Conservation (phyloP, 495 filamentous ascomycete genomes). For the Penicillium odoratum region DNA sequence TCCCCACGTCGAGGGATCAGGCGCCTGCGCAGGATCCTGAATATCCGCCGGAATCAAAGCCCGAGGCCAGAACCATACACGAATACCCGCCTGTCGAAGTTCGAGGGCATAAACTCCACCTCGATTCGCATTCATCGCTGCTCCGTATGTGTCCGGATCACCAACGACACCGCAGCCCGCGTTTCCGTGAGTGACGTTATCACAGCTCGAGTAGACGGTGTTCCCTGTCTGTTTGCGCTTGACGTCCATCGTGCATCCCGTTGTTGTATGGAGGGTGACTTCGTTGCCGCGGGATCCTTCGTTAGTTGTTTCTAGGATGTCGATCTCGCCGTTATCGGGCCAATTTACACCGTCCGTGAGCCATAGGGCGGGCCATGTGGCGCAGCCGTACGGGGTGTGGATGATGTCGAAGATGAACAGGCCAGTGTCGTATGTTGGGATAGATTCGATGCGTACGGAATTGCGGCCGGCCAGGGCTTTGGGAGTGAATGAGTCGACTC, state of each 20-base stretch:
- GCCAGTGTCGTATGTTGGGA: slow-evolving; percentile 46
- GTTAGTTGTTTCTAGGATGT: slow-evolving; percentile 50
- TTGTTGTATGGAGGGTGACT: slow-evolving; percentile 46
- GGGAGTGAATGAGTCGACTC: slow-evolving; percentile 49
- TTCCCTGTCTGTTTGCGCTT: slow-evolving; percentile 44
- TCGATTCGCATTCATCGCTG: slow-evolving; percentile 44
- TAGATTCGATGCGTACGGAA: slow-evolving; percentile 57
- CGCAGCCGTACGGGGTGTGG: slow-evolving; percentile 51
- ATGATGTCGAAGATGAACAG: slow-evolving; percentile 59
- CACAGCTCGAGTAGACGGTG: slow-evolving; percentile 31
- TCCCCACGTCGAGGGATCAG: slow-evolving; percentile 50
- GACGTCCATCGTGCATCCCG: slow-evolving; percentile 47
- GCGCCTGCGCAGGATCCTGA: slow-evolving; percentile 20
- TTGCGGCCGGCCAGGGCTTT: slow-evolving; percentile 47
- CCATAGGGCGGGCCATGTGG: slow-evolving; percentile 63
- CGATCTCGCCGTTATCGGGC: slow-evolving; percentile 56
- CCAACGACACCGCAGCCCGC: slow-evolving; percentile 48
- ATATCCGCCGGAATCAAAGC: slow-evolving; percentile 41
- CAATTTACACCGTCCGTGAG: slow-evolving; percentile 59
- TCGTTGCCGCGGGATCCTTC: slow-evolving; percentile 45
- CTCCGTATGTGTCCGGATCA: slow-evolving; percentile 35
- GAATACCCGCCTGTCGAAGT: slow-evolving; percentile 45
- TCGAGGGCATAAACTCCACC: slow-evolving; percentile 53
- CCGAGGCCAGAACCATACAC: slow-evolving; percentile 51
- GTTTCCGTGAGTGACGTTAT: slow-evolving; percentile 37